These are phyloP conservation scores for Protomyces macrosporus DNA, from an alignment of 1,139 yeast species.

Conservation along the genomic window DNA sequence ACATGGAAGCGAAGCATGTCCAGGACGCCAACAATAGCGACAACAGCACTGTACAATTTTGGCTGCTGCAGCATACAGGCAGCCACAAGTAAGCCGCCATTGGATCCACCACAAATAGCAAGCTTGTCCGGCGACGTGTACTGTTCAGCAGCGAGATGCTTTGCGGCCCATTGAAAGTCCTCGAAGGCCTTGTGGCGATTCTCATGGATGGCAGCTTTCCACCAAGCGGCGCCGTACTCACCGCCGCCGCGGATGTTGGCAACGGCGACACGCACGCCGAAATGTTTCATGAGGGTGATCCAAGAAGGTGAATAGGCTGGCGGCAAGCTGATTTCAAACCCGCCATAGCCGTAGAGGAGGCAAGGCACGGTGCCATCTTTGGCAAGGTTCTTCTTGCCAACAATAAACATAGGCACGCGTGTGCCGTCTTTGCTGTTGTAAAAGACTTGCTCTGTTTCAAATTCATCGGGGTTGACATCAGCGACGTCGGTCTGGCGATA, in stretches of 20 bases:
- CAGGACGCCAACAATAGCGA: constrained; percentile 23
- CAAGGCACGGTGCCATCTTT: constrained; percentile 13
- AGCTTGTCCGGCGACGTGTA: constrained; percentile 16
- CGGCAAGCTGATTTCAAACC: constrained; percentile 5
- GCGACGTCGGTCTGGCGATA: constrained; percentile 18
- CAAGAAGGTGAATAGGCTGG: constrained; percentile 19
- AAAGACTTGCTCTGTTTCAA: constrained; percentile 22
- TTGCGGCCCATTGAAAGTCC: constrained; percentile 19
- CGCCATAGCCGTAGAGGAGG: constrained; percentile 24
- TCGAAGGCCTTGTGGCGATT: constrained; percentile 17
- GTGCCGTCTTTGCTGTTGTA: constrained; percentile 23
- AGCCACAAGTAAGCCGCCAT: constrained; percentile 17
- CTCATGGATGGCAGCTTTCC: constrained; percentile 16
- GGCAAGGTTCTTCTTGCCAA: constrained; percentile 2
- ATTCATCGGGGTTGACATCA: constrained; percentile 17
- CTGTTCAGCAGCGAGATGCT: background rate
- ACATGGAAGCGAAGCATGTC: constrained; percentile 20
- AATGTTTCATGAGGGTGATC: constrained; percentile 23
- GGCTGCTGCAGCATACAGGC: constrained; percentile 17
- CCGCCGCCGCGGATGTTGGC: constrained; percentile 27
- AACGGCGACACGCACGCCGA: constrained; percentile 13
- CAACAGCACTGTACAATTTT: constrained; percentile 11
- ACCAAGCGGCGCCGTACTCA: constrained; percentile 26
- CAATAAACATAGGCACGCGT: constrained; percentile 22
- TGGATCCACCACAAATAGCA: constrained; percentile 19